Evolutionary conservation across 2,329 filamentous ascomycete genomes (phyloP).

Genomic region (Penicillium nordicum): DNA sequence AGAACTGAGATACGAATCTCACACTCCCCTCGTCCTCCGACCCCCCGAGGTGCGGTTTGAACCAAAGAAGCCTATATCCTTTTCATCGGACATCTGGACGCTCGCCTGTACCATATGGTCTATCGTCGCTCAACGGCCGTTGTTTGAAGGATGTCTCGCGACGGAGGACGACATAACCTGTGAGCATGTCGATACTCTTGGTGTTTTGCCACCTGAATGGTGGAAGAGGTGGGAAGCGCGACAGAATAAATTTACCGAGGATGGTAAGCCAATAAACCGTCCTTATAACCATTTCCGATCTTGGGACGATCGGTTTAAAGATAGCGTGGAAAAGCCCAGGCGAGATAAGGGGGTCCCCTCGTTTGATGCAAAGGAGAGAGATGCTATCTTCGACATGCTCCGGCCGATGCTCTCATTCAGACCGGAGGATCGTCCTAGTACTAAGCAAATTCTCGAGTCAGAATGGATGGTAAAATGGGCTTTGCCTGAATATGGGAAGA

Average conservation of each 20-base stretch:
- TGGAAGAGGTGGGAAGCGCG: not conserved
- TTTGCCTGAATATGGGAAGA: constrained; percentile 17
- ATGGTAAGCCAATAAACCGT: constrained; percentile 18
- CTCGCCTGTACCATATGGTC: constrained; percentile 36
- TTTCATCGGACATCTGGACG: constrained; percentile 38
- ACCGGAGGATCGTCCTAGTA: constrained; percentile 18
- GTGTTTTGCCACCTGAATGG: not conserved
- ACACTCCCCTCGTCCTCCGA: too few species aligned
- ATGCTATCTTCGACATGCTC: constrained; percentile 22
- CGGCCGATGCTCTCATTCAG: constrained; percentile 22
- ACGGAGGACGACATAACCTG: not conserved
- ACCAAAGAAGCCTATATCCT: too few species aligned
- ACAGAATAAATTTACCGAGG: not conserved
- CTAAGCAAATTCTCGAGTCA: constrained; percentile 19
- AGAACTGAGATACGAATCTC: too few species aligned
- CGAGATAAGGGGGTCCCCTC: constrained; percentile 1
- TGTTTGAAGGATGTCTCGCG: not conserved
- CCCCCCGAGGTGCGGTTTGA: too few species aligned
- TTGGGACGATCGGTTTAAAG: constrained; percentile 14
- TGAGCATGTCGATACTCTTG: not conserved
- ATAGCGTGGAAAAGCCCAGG: constrained; percentile 19
- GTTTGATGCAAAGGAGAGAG: constrained; percentile 15
- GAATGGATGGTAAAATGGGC: constrained; percentile 28
- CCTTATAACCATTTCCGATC: constrained; percentile 9
- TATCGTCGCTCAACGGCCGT: not conserved